Conservation (phyloP, 306 rosid species). For the Luffa acutangula region DNA sequence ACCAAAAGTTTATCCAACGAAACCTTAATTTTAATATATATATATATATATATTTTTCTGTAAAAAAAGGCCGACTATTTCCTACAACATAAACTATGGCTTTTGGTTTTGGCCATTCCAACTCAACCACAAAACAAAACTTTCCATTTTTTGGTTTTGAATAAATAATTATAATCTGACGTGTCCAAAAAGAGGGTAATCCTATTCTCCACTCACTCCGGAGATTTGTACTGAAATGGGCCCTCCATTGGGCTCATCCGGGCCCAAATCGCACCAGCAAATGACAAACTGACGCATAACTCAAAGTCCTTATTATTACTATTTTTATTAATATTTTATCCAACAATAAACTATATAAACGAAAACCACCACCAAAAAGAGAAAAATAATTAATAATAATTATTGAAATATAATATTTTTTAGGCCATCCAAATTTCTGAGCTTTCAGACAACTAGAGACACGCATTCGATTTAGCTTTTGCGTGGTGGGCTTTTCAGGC, state of each 20-base stretch:
- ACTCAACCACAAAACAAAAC: background rate
- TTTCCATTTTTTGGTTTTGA: background rate
- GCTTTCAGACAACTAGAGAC: background rate
- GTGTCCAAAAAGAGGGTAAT: background rate
- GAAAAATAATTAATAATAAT: background rate
- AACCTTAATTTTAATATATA: too few species aligned
- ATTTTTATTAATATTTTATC: too few species aligned
- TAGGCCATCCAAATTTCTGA: background rate
- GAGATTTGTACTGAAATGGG: background rate
- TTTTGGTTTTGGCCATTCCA: background rate
- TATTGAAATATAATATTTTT: background rate
- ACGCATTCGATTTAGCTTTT: background rate
- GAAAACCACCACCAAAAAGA: background rate
- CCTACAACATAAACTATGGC: background rate
- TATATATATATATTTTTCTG: too few species aligned
- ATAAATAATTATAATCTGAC: background rate
- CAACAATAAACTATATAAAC: background rate
- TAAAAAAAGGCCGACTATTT: background rate
- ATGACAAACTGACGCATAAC: background rate
- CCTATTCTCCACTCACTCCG: background rate
- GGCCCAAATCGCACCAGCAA: background rate
- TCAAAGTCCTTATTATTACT: background rate
- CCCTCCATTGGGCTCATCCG: background rate
- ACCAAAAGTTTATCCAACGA: too few species aligned
- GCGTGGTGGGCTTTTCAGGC: background rate